Conservation (phyloP, 2,329 filamentous ascomycete genomes). For the Phyllosticta citriasiana region DNA sequence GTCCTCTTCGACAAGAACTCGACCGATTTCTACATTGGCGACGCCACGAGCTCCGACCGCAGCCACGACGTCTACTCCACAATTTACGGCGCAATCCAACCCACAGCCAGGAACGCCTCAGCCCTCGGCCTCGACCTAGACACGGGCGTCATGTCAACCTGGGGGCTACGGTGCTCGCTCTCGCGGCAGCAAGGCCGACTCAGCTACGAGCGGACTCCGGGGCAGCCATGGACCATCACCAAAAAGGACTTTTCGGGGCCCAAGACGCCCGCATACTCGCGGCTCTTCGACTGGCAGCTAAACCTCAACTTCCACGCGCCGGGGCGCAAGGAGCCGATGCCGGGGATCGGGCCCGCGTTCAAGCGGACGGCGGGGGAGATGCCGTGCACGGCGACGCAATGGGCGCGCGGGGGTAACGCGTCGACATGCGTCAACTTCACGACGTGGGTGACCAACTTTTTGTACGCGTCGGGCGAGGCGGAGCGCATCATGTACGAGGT, state of each 20-base stretch:
- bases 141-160: neutral
- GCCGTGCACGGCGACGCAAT: neutral
- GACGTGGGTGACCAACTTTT: neutral
- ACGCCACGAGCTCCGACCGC: neutral
- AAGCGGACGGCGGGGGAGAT: neutral
- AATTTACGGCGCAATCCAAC: neutral
- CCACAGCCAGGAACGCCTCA: neutral
- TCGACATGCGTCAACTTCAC: slow-evolving; percentile 5
- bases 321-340: neutral
- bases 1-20: neutral
- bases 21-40: neutral
- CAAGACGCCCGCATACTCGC: neutral
- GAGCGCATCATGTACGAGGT: neutral
- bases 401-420: neutral
- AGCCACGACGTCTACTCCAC: neutral
- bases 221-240: neutral
- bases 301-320: slow-evolving; percentile 1
- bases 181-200: neutral
- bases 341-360: neutral
- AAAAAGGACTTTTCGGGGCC: neutral
- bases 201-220: neutral
- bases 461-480: neutral
- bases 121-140: neutral
- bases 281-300: neutral
- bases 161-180: neutral